Conservation (phyloP, 371 early-diverging fungal genomes). For the Zopfochytrium polystomum region DNA sequence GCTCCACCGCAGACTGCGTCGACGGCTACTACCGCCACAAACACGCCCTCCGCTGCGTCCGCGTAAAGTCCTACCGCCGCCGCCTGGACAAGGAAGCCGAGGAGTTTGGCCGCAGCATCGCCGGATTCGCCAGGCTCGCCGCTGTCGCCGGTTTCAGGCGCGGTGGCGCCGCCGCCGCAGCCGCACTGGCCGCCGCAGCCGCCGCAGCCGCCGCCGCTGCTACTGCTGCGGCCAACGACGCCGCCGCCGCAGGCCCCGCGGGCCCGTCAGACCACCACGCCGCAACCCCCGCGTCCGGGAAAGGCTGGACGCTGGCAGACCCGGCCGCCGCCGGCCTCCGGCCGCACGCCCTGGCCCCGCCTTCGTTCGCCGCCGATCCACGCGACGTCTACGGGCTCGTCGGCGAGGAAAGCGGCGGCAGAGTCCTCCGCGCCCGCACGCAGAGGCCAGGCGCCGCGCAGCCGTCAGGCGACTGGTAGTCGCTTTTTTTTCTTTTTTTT, state of each 20-base stretch:
- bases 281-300: too few relatives aligned
- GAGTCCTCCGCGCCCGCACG: too few relatives aligned
- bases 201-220: neutral
- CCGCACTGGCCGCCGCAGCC: neutral
- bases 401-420: too few relatives aligned
- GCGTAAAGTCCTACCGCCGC: conserved; percentile 20
- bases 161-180: conserved; percentile 12
- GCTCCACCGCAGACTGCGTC: conserved; percentile 24
- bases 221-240: neutral
- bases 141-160: conserved; percentile 14
- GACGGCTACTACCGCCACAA: conserved; percentile 22
- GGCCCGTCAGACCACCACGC: too few relatives aligned
- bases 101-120: conserved; percentile 24
- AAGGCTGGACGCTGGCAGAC: too few relatives aligned
- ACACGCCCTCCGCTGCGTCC: conserved; percentile 17
- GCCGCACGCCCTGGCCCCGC: too few relatives aligned
- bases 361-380: too few relatives aligned
- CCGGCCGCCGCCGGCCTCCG: too few relatives aligned
- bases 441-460: too few relatives aligned
- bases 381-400: too few relatives aligned
- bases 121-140: conserved; percentile 20
- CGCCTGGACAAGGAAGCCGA: conserved; percentile 23
- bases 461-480: too few relatives aligned
- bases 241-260: conserved; percentile 1
- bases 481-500: too few relatives aligned